Percentiles rank a stretch among this genome's conserved stretches.
Evolutionary conservation across 2,329 filamentous ascomycete species (phyloP).

Genomic region (Pestalotiopsis sp.): DNA sequence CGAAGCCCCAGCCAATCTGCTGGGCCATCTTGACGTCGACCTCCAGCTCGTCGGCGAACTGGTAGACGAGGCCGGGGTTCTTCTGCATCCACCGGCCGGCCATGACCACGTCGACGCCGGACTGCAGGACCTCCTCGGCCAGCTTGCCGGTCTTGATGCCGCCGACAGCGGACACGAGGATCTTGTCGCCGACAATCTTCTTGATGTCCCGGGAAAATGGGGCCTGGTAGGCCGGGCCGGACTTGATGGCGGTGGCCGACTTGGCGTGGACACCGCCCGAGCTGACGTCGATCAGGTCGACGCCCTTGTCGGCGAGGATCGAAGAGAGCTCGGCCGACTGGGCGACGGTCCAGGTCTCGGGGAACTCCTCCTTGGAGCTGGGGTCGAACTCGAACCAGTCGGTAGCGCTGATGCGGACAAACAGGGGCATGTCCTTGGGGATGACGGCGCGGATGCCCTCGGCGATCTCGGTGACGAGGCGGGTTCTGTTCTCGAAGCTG

Average conservation of each 20-base stretch:
- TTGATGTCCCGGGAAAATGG: conserved; percentile 68
- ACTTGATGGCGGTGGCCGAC: conserved; percentile 49
- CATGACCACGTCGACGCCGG: conserved; percentile 49
- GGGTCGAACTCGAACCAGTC: conserved; percentile 67
- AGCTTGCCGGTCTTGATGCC: conserved; percentile 46
- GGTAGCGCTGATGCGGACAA: conserved; percentile 67
- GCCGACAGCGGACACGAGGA: conserved; percentile 57
- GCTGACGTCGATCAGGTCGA: conserved; percentile 72
- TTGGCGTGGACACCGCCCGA: conserved; percentile 61
- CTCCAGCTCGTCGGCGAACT: conserved; percentile 57
- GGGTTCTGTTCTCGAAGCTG: conserved; percentile 70
- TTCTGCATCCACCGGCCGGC: conserved; percentile 60
- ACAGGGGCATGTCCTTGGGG: conserved; percentile 66
- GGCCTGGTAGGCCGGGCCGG: conserved; percentile 66
- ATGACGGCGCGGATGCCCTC: conserved; percentile 64
- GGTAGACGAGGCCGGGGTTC: conserved; percentile 59
- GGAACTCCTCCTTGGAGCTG: conserved; percentile 30
- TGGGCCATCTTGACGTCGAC: conserved; percentile 48
- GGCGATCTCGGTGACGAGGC: conserved; percentile 69
- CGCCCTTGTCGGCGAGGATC: conserved; percentile 61
- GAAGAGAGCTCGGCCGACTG: conserved; percentile 63
- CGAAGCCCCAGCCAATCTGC: conserved; percentile 60
- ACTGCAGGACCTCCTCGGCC: conserved; percentile 50
- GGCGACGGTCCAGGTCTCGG: conserved; percentile 63
- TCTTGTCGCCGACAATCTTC: conserved; percentile 63